A percentile compares a stretch with the other conserved stretches of the same genome.
Conservation (phyloP, 1,284 basidiomycete species). For the Blastosporella zonata region DNA sequence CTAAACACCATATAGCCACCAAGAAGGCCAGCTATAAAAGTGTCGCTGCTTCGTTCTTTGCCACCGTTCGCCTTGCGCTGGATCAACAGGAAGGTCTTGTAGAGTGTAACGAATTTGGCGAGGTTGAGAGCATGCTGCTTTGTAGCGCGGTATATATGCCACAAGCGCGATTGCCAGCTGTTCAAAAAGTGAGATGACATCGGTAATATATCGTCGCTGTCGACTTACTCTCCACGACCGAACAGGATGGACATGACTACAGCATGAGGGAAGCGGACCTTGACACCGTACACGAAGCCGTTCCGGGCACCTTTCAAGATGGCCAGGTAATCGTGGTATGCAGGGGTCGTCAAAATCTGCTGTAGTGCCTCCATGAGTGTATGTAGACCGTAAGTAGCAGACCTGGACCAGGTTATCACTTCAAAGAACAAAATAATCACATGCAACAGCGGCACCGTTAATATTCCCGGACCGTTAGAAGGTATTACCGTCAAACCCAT, state of each 20-base stretch:
- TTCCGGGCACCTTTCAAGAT: slow-evolving; percentile 95
- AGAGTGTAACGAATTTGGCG: slow-evolving; percentile 90
- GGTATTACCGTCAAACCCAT: neutral
- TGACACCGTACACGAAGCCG: slow-evolving; percentile 89
- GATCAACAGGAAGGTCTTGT: slow-evolving; percentile 84
- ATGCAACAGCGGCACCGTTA: neutral
- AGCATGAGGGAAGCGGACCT: slow-evolving; percentile 98
- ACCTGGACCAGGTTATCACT: slow-evolving; percentile 2
- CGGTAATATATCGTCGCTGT: neutral
- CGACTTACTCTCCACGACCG: slow-evolving; percentile 78
- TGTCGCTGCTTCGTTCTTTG: slow-evolving; percentile 78
- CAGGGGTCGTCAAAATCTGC: slow-evolving; percentile 60
- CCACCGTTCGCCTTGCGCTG: slow-evolving; percentile 81
- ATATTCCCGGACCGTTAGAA: neutral
- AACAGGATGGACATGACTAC: slow-evolving; percentile 98
- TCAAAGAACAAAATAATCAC: slow-evolving; percentile 5
- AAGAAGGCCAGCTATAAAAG: slow-evolving; percentile 90
- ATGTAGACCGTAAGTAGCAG: slow-evolving; percentile 10
- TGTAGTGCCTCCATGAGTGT: slow-evolving; percentile 34
- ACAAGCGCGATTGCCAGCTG: slow-evolving; percentile 69
- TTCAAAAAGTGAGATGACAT: slow-evolving; percentile 8
- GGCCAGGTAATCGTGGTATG: slow-evolving; percentile 86
- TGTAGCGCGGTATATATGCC: slow-evolving; percentile 82
- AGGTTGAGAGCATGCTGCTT: slow-evolving; percentile 87
- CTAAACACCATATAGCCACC: slow-evolving; percentile 95